Conservation (phyloP, 2,329 filamentous ascomycete species). For the Leptosphaerulina australis region DNA sequence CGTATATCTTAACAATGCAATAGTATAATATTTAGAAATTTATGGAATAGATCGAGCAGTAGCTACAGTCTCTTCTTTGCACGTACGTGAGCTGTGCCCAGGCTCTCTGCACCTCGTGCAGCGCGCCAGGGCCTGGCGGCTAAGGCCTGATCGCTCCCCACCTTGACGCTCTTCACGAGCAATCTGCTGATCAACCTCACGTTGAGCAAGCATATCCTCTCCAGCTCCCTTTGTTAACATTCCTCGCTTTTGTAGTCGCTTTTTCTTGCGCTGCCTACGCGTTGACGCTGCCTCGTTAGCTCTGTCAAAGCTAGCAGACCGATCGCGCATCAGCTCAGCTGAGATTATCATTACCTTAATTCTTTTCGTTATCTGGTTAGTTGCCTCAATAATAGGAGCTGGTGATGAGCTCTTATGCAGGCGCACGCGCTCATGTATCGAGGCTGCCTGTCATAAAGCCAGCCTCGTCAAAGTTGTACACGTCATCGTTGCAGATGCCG, state of each 20-base stretch:
- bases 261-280: constrained; percentile 8
- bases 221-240: constrained; percentile 11
- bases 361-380: no score
- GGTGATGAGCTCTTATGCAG: no score
- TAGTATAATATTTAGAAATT: constrained; percentile 18
- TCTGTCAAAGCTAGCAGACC: no score
- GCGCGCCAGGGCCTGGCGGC: no score
- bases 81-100: constrained; percentile 22
- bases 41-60: constrained; percentile 17
- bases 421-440: no score
- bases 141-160: constrained; percentile 11
- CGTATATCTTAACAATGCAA: constrained; percentile 16
- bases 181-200: not conserved
- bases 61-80: constrained; percentile 16
- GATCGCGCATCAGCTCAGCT: no score
- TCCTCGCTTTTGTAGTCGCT: constrained; percentile 19
- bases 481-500: no score
- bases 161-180: not conserved
- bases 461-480: no score
- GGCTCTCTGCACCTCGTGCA: constrained; percentile 19
- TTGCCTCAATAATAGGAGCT: no score
- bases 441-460: no score
- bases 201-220: not conserved
- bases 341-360: no score
- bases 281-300: no score